These are phyloP conservation scores for Kernera saxatilis DNA, from an alignment of 345 rosid species.

Conservation along the genomic window DNA sequence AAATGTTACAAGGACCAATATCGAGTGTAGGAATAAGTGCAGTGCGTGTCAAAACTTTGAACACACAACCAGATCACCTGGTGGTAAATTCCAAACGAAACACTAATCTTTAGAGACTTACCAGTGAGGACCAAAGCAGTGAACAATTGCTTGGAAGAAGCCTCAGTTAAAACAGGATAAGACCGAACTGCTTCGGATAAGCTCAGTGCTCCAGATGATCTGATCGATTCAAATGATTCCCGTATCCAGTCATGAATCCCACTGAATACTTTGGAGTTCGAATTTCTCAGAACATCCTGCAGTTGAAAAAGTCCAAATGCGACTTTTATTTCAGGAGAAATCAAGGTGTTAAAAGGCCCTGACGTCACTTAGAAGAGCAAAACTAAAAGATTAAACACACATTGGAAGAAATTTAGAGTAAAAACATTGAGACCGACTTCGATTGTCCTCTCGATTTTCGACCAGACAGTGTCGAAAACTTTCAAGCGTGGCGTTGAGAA, in stretches of 20 bases:
- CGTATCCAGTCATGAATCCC: slow-evolving; percentile 67
- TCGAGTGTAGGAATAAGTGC: neutral
- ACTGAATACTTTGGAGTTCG: slow-evolving; percentile 41
- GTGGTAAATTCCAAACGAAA: neutral
- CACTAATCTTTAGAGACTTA: slow-evolving; percentile 38
- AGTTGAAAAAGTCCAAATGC: neutral
- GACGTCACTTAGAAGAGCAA: neutral
- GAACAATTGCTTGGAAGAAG: slow-evolving; percentile 56
- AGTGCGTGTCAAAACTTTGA: neutral
- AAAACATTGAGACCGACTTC: slow-evolving; percentile 35
- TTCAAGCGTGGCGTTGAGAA: slow-evolving; percentile 35
- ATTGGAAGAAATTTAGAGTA: neutral
- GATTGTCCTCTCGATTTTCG: slow-evolving; percentile 50
- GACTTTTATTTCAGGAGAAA: neutral
- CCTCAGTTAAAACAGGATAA: slow-evolving; percentile 53
- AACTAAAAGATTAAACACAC: neutral
- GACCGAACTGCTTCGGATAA: slow-evolving; percentile 51
- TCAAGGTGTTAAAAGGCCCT: neutral
- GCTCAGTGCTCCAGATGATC: slow-evolving; percentile 36
- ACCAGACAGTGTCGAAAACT: slow-evolving; percentile 68
- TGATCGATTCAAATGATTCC: slow-evolving; percentile 50
- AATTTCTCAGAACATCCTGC: slow-evolving; percentile 70
- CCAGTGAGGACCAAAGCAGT: slow-evolving; percentile 80
- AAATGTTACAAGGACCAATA: neutral
- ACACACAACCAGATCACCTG: neutral